phyloP scores from a whole-genome alignment of 768 basidiomycete genomes.

The Sporobolomyces pararoseus region DNA sequence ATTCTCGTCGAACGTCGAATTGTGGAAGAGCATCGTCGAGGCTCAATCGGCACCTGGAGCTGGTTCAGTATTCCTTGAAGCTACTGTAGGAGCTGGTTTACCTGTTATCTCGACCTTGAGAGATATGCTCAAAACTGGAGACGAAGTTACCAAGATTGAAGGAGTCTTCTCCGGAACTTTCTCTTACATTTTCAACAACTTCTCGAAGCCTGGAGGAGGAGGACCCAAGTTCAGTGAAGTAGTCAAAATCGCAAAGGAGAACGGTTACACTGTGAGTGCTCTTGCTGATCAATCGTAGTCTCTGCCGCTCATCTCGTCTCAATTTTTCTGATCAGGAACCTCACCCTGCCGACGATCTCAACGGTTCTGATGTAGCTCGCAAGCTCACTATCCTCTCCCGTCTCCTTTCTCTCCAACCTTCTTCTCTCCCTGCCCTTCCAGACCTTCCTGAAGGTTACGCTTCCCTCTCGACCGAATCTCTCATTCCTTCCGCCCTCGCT shows the following conservation, averaged over 20 bases:
- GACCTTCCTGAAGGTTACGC: slow-evolving; percentile 70
- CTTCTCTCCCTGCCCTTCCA: slow-evolving; percentile 46
- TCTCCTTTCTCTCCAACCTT: slow-evolving; percentile 50
- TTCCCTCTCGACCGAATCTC: slow-evolving; percentile 74
- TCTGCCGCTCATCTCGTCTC: neutral
- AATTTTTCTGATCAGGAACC: slow-evolving; percentile 66
- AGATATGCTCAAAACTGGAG: slow-evolving; percentile 86
- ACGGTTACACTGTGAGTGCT: slow-evolving; percentile 78
- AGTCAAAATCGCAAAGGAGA: slow-evolving; percentile 78
- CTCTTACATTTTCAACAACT: slow-evolving; percentile 98
- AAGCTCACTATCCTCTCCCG: slow-evolving; percentile 94
- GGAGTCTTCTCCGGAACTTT: slow-evolving; percentile 97
- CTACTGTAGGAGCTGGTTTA: slow-evolving; percentile 92
- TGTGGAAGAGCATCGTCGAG: slow-evolving; percentile 67
- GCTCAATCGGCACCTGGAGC: slow-evolving; percentile 62
- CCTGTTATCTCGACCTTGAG: slow-evolving; percentile 88
- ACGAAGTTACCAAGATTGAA: slow-evolving; percentile 87
- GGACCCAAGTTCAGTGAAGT: slow-evolving; percentile 72
- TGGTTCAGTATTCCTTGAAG: slow-evolving; percentile 59
- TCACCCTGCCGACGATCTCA: slow-evolving; percentile 92
- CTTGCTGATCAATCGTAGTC: neutral
- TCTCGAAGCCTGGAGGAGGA: slow-evolving; percentile 58
- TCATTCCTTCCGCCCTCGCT: slow-evolving; percentile 73
- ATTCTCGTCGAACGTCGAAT: slow-evolving; percentile 64
- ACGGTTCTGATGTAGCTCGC: slow-evolving; percentile 92